Conservation (phyloP, 2,329 filamentous ascomycete genomes). For the Lachnellula cervina region DNA sequence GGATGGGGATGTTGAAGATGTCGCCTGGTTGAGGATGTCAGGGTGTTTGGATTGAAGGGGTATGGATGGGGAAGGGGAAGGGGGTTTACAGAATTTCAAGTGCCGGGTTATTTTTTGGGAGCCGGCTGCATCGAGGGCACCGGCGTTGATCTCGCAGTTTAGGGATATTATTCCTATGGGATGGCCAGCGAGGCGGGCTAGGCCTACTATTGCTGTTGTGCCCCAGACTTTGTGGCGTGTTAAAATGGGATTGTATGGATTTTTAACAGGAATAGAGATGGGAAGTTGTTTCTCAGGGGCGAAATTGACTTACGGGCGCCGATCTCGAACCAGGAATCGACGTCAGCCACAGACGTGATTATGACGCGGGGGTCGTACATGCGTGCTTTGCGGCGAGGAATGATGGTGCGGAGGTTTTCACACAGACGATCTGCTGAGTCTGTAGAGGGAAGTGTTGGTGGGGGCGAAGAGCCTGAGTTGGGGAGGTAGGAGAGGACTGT, state of each 20-base stretch:
- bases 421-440: conserved; percentile 48
- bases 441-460: conserved; percentile 41
- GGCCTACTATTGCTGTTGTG: conserved; percentile 54
- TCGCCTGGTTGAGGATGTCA: conserved; percentile 32
- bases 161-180: conserved; percentile 56
- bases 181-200: conserved; percentile 52
- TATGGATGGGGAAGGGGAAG: too few relatives aligned
- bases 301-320: conserved; percentile 34
- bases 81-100: conserved; percentile 48
- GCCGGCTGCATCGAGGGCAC: conserved; percentile 55
- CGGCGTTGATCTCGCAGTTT: conserved; percentile 57
- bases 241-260: too few relatives aligned
- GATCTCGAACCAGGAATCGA: conserved; percentile 57
- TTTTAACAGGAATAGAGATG: too few relatives aligned
- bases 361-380: conserved; percentile 58
- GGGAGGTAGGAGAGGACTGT: conserved; percentile 54
- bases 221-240: conserved; percentile 45
- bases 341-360: conserved; percentile 52
- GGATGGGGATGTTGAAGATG: conserved; percentile 58
- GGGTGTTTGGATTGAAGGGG: too few relatives aligned
- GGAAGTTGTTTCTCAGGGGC: too few relatives aligned
- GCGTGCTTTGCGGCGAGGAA: conserved; percentile 51
- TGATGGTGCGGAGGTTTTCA: conserved; percentile 46
- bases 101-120: conserved; percentile 57
- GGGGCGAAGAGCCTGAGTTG: conserved; percentile 49